Evolutionary conservation across 2,329 filamentous ascomycete genomes (phyloP).

Genomic region (Davidsoniella australis): DNA sequence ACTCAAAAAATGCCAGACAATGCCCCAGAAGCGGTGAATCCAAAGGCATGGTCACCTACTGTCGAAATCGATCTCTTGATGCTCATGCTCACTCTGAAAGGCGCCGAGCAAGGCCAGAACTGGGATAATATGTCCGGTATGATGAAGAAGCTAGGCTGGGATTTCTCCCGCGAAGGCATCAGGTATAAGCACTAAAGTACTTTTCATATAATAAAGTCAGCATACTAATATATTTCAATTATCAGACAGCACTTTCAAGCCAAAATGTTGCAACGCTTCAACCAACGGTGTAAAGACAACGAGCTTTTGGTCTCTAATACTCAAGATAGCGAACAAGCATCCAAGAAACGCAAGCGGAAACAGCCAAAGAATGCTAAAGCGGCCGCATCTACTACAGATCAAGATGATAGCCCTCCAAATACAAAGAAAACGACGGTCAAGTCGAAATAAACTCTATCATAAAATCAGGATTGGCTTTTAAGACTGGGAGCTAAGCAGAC

Average conservation of each 20-base stretch:
- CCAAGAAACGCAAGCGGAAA: background rate
- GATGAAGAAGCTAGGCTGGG: conserved; percentile 1
- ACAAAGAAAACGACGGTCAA: no score
- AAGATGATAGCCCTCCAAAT: no score
- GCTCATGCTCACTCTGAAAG: conserved; percentile 4
- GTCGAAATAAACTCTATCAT: no score
- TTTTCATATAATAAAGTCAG: background rate
- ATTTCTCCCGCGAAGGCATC: background rate
- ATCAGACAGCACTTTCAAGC: conserved; percentile 2
- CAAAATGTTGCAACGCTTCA: background rate
- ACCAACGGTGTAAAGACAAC: no score
- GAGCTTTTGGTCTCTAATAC: no score
- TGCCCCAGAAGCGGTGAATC: background rate
- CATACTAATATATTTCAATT: background rate
- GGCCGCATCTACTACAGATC: no score
- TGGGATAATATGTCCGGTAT: background rate
- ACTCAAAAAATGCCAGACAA: background rate
- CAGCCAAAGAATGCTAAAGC: background rate
- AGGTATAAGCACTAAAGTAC: background rate
- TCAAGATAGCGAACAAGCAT: background rate
- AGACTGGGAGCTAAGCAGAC: no score
- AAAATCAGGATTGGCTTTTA: no score
- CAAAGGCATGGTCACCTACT: background rate
- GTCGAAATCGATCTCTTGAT: conserved; percentile 4
- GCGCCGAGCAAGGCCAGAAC: background rate